Conservation (phyloP, 352 stramenopile genomes). For the Phytophthora ohioensis region DNA sequence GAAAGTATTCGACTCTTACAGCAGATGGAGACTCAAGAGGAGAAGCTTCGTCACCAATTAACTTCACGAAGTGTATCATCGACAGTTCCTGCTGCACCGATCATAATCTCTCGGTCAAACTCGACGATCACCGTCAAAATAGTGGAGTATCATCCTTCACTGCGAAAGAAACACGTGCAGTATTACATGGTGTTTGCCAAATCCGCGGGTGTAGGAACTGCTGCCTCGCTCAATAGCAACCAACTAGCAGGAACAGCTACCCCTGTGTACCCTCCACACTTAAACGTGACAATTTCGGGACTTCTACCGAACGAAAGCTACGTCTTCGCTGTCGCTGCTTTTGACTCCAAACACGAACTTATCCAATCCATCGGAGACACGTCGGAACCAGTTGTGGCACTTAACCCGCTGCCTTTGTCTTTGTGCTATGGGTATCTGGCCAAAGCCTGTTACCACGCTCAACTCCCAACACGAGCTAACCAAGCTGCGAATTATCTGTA, state of each 20-base stretch:
- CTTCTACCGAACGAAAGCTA: constrained; percentile 80
- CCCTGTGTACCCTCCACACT: constrained; percentile 44
- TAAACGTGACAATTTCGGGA: constrained; percentile 53
- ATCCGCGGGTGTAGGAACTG: constrained; percentile 67
- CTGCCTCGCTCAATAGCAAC: constrained; percentile 81
- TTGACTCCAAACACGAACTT: constrained; percentile 65
- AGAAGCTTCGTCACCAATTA: constrained; percentile 43
- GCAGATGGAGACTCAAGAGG: constrained; percentile 52
- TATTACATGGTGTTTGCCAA: constrained; percentile 90
- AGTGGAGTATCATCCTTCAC: constrained; percentile 45
- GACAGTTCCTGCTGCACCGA: constrained; percentile 48
- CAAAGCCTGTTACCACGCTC: constrained; percentile 51
- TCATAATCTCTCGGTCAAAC: constrained; percentile 61
- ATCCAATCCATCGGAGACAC: constrained; percentile 79
- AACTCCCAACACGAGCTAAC: constrained; percentile 38
- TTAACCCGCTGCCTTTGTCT: constrained; percentile 70
- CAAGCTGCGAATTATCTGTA: constrained; percentile 62
- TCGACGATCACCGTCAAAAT: constrained; percentile 64
- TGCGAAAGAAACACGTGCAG: constrained; percentile 44
- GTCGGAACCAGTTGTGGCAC: constrained; percentile 60
- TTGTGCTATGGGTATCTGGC: constrained; percentile 83
- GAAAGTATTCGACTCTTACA: constrained; percentile 58
- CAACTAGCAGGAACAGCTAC: constrained; percentile 67
- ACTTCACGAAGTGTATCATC: not conserved
- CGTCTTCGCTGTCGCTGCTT: constrained; percentile 86